phyloP scores from a whole-genome alignment of 768 basidiomycete species.

The Tricholoma matsutake region DNA sequence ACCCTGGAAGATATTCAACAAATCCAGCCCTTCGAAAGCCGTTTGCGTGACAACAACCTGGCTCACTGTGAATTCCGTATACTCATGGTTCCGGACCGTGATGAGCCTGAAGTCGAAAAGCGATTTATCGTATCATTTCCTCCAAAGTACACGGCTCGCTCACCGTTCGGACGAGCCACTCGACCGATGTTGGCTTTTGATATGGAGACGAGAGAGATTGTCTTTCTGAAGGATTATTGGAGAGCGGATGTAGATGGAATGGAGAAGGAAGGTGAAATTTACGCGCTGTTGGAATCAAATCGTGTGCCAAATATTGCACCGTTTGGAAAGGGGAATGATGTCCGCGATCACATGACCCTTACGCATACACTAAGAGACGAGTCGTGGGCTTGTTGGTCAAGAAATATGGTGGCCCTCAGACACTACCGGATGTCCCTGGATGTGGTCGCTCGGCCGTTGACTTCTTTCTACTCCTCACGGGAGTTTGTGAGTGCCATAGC shows the following conservation, averaged over 20 bases:
- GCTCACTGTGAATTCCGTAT: neutral
- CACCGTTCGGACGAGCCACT: too few species aligned
- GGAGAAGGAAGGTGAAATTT: constrained; percentile 20
- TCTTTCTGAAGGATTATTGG: constrained; percentile 33
- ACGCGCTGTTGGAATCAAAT: too few species aligned
- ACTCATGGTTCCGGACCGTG: neutral
- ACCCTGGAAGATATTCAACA: neutral
- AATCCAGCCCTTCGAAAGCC: constrained; percentile 1
- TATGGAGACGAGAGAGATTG: constrained; percentile 7
- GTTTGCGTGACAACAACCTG: neutral
- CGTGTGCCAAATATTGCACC: constrained; percentile 14
- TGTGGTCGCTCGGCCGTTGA: neutral
- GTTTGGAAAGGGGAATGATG: constrained; percentile 22
- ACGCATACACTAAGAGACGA: neutral
- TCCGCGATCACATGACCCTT: constrained; percentile 8
- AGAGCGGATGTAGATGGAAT: constrained; percentile 5
- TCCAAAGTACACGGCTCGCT: too few species aligned
- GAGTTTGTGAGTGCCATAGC: too few species aligned
- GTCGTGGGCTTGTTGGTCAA: neutral
- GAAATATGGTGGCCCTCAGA: neutral
- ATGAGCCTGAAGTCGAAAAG: too few species aligned
- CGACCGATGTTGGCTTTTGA: too few species aligned
- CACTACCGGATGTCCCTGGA: neutral
- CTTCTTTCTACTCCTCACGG: neutral
- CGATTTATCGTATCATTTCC: too few species aligned